These are phyloP conservation scores for Stenocarpella maydis DNA, from an alignment of 2,329 filamentous ascomycete species.

Conservation along the genomic window DNA sequence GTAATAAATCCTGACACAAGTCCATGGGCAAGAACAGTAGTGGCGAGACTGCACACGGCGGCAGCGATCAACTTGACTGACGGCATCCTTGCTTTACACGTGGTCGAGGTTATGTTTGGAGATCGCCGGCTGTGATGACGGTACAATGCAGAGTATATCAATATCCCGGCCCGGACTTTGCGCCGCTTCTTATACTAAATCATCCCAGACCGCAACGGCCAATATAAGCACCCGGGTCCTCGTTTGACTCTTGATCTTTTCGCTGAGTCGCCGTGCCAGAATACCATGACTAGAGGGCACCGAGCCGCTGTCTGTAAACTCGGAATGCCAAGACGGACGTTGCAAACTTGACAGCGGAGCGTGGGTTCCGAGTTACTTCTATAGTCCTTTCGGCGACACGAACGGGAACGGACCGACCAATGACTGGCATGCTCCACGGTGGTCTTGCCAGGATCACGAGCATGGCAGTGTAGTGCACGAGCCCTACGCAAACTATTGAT, in stretches of 20 bases:
- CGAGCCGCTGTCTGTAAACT: conserved; percentile 9
- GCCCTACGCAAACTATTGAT: background rate
- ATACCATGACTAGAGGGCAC: background rate
- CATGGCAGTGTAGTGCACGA: background rate
- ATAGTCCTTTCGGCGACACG: background rate
- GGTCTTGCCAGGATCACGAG: background rate
- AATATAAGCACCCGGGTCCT: background rate
- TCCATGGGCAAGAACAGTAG: conserved; percentile 48
- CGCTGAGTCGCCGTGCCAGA: background rate
- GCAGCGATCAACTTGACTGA: conserved; percentile 13
- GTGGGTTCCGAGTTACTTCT: background rate
- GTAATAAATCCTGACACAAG: conserved; percentile 58
- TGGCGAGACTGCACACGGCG: conserved; percentile 38
- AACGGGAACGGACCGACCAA: background rate
- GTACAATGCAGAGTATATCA: background rate
- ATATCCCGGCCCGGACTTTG: background rate
- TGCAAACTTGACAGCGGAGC: conserved; percentile 17
- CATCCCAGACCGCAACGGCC: background rate
- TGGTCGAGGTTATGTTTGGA: background rate
- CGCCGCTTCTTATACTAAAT: background rate
- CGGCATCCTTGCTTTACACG: conserved; percentile 12
- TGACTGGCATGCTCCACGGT: background rate
- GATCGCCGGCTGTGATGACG: conserved; percentile 14
- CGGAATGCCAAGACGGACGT: conserved; percentile 20
- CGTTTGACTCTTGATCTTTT: background rate